Evolutionary conservation across 192 early-diverging fungal genomes (phyloP), one percentile per base, ranked within the genome.

Genomic region (Coemansia asiatica): DNA sequence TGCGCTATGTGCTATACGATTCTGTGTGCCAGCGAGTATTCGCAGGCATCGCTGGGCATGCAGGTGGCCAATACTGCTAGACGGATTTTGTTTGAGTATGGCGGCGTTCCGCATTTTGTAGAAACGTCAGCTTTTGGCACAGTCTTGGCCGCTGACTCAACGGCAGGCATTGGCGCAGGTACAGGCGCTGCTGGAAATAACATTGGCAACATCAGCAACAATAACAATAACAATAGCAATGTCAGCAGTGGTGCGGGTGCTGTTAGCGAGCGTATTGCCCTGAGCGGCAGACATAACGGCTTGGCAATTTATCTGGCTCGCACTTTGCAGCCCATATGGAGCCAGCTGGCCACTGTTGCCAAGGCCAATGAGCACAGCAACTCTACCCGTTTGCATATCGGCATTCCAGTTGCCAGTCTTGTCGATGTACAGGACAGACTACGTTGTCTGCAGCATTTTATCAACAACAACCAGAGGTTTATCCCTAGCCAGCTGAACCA

Each of bases 1-100:
- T 95, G 92, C 63, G 91, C 93, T 33, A 94, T 97, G 93, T 91
- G 90, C 68, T 80, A 94, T 5, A 86, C 87, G 1, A 85, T 95
- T 56, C 75, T 90, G 51, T 90, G 88, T 56, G 68, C 71, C 5
- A 68, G 74, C 22, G 71, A 64, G 29, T 47, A 44, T 18, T 25
- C 53, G 25, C 55, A 22, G 38, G 66, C 60, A 9, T 12, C 22
- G 6, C 36, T 58, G 25, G 46, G 64, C 35, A 74, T 76, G 65
- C 74, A 76, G 12, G 79, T 72, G 38, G 56, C 66, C 10, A 56
- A 27, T 16, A 71, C 67, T 5, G 74, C 74, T n/a, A 64, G 71
- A 5, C 61, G 69, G 4, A 60, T 83, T 18, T 29, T 74, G 56
- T 85, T 82, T 48, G 83, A 85, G 66, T 60, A 47, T 36, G 84